Percentiles rank a stretch among this genome's conserved stretches.
phyloP scores from a whole-genome alignment of 2,329 filamentous ascomycete species.

The Rhynchosporium graminicola region DNA sequence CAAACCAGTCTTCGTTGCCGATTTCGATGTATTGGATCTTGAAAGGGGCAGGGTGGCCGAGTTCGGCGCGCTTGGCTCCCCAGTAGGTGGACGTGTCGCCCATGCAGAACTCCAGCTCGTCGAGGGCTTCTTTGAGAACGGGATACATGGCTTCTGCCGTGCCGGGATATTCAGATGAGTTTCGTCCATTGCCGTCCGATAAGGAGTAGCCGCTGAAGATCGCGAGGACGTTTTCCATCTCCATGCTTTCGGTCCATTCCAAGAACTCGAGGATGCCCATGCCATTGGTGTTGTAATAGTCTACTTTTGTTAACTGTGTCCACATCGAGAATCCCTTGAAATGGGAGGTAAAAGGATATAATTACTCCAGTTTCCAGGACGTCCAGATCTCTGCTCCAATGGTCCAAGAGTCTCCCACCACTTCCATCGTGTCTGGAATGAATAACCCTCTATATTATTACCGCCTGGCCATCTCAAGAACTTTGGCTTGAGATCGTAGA shows the following conservation, averaged over 20 bases:
- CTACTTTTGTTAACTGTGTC: constrained; percentile 30
- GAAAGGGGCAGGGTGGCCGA: constrained; percentile 53
- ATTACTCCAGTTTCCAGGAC: constrained; percentile 46
- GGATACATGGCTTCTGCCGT: constrained; percentile 37
- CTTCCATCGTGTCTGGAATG: constrained; percentile 35
- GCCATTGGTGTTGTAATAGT: constrained; percentile 46
- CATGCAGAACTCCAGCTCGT: constrained; percentile 54
- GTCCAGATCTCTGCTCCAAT: constrained; percentile 38
- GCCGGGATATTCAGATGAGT: constrained; percentile 40
- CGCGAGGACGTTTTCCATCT: constrained; percentile 48
- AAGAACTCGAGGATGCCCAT: constrained; percentile 42
- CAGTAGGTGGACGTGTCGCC: constrained; percentile 46
- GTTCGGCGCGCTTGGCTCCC: constrained; percentile 48
- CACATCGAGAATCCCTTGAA: neutral
- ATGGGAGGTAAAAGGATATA: neutral
- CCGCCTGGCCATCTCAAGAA: constrained; percentile 66
- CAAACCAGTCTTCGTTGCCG: constrained; percentile 46
- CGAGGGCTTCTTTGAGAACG: constrained; percentile 49
- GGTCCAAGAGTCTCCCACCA: constrained; percentile 46
- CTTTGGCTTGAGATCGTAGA: constrained; percentile 53
- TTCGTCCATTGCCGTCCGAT: constrained; percentile 43
- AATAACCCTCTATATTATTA: constrained; percentile 52
- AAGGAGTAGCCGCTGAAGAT: constrained; percentile 50
- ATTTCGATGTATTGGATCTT: constrained; percentile 50
- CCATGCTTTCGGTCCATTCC: constrained; percentile 49